Base-by-base conservation (phyloP, 225 moss, liverwort and hornwort genomes). In the Physcomitrium patens region DNA sequence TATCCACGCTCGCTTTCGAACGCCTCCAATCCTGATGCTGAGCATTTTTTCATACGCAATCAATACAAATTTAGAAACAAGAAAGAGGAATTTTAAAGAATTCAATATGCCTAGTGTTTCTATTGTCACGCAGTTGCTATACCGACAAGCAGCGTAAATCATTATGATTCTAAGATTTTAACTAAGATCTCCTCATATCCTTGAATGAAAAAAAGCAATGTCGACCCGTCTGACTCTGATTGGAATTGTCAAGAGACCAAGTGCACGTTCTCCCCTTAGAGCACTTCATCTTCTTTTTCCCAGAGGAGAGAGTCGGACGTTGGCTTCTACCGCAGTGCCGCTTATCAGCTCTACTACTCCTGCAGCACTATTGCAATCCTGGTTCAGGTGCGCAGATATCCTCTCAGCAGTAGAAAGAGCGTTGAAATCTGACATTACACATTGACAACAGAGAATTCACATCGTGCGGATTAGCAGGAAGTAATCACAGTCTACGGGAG, bases 281-380 rank as follows among this genome's bases (percentile, higher is more conserved):
- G 13, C 73, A 20, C 28, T 55, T 56, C 46, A 2, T 67, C n/a
- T 70, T 46, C 0, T 47, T 46, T 65, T 12, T 85, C 46, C 37
- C 87, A 97, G 97, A 94, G 77, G 81, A 88, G 97, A 62, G 87
- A 91, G 69, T 71, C 60, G 60, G 93, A 97, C 56, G 68, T 66
- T 37, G 79, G 69, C 18, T 94, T 91, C 82, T 97, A 93, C 72
- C 89, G 80, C 74, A 84, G 84, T 46, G 93, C 92, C 42, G 93
- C 91, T 43, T 92, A 83, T 79, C 84, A 81, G 66, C 87, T 97
- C 60, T 97, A 83, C 79, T 84, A 82, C 84, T 93, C 94, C 22
- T 89, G 88, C 70, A 78, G 94, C 69, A 97, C 96, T 41, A 61
- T 94, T 67, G 77, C 83, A 77, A 75, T 93, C 81, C 85, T 97